Evolutionary conservation across 1,284 basidiomycete species (phyloP), one percentile per base, ranked within the genome.

Genomic region (Testicularia cyperi): DNA sequence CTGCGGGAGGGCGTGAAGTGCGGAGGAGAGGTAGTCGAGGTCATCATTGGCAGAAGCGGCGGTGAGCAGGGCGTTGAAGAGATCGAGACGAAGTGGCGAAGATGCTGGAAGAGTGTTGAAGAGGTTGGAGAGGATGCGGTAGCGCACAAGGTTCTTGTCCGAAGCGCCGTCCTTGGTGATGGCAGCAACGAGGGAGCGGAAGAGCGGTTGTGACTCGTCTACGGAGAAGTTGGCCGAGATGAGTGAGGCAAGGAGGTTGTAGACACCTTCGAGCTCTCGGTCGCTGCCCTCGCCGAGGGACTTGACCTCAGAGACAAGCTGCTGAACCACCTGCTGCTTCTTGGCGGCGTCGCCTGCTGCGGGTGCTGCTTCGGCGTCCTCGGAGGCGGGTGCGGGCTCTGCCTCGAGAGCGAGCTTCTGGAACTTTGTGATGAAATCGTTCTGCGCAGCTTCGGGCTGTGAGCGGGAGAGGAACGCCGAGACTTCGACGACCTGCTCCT

Each of bases 211-310:
- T 12, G 46, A 46, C 4, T 36, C 19, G 5, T 46, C 38, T n/a
- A 19, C 25, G 27, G 27, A 25, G 24, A 44, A 36, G 20, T 40
- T 47, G 24, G 39, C 33, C 36, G 62, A 20, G 35, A 75, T 55
- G 26, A 75, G 60, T 19, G 66, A 41, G 23, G 52, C 44, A 35
- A 74, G 44, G 12, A 75, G 49, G 47, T 75, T 75, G 56, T 64
- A 74, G 18, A 68, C 52, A 13, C 74, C 74, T 38, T 75, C 74
- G 19, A 75, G 43, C 36, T 75, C 68, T 21, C 72, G 64, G 25
- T 75, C 73, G 24, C 48, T 66, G 19, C 70, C 72, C 20, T 75
- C 70, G 15, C 57, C 53, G 13, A 70, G 32, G 12, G 49, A 38
- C 19, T 48, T 61, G 22, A 68, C 39, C 34, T 69, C 57, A 0